These are phyloP conservation scores for Cutaneotrichosporon curvatum DNA, from an alignment of 1,284 basidiomycete genomes.

Conservation along the genomic window DNA sequence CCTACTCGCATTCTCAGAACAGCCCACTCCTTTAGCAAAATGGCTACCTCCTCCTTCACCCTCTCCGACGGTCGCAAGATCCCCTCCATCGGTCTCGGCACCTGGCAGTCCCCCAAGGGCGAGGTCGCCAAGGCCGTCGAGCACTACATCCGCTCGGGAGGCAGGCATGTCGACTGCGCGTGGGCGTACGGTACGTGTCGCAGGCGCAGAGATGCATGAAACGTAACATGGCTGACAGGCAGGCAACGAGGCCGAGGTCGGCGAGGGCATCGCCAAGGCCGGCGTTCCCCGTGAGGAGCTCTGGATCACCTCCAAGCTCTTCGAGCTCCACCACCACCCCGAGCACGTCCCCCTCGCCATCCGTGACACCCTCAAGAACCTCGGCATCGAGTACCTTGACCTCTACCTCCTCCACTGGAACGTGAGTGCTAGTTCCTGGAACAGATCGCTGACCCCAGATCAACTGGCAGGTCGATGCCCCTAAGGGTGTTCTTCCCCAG, in stretches of 20 bases:
- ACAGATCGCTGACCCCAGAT: conserved; percentile 24
- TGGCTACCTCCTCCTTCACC: conserved; percentile 34
- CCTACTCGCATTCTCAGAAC: not conserved
- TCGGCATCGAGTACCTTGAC: conserved; percentile 69
- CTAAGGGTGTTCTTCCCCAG: conserved; percentile 30
- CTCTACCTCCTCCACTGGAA: conserved; percentile 75
- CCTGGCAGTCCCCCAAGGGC: conserved; percentile 45
- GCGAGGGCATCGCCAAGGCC: conserved; percentile 60
- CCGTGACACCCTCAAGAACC: conserved; percentile 61
- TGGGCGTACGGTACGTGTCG: conserved; percentile 35
- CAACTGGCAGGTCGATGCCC: conserved; percentile 40
- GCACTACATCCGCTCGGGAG: conserved; percentile 37
- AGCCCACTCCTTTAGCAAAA: conserved; percentile 7
- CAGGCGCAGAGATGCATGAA: no score
- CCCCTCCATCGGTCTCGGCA: conserved; percentile 49
- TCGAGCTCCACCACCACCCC: conserved; percentile 55
- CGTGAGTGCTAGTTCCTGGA: conserved; percentile 40
- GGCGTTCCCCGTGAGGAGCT: conserved; percentile 58
- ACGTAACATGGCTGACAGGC: conserved; percentile 1
- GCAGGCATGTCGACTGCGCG: conserved; percentile 58
- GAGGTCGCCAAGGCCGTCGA: conserved; percentile 47
- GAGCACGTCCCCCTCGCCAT: conserved; percentile 60
- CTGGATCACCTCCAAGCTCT: conserved; percentile 65
- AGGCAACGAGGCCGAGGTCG: conserved; percentile 77
- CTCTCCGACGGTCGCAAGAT: conserved; percentile 44